These are phyloP conservation scores for Lactarius tabidus DNA, from an alignment of 768 basidiomycete genomes.

Conservation along the genomic window DNA sequence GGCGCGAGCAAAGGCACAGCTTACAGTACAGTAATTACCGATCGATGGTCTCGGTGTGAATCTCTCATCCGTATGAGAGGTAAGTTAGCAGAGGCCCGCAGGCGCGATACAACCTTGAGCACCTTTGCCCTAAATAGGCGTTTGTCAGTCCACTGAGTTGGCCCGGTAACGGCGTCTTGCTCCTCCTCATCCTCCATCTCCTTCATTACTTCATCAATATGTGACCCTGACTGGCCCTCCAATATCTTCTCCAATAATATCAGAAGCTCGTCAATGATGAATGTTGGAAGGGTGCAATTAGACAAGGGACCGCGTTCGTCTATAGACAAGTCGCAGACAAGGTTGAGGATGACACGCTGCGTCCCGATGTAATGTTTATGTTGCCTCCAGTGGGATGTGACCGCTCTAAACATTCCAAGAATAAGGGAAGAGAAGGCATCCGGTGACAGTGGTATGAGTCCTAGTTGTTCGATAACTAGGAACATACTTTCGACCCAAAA, in stretches of 20 bases:
- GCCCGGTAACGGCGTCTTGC: neutral
- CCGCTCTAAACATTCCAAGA: neutral
- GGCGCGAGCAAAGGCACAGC: neutral
- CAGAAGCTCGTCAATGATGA: constrained; percentile 3
- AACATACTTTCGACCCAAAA: neutral
- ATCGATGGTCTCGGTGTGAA: too few relatives aligned
- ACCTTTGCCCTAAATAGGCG: neutral
- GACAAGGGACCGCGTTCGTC: neutral
- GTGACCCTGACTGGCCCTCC: neutral
- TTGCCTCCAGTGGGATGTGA: neutral
- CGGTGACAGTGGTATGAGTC: neutral
- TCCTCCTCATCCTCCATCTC: neutral
- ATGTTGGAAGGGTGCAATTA: neutral
- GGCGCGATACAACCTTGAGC: neutral
- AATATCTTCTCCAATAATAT: neutral
- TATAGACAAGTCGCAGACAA: constrained; percentile 24
- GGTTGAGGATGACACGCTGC: constrained; percentile 28
- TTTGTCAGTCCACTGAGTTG: neutral
- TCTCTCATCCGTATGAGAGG: too few relatives aligned
- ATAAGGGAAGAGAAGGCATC: neutral
- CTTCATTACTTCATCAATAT: neutral
- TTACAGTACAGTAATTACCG: neutral
- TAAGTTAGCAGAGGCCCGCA: neutral
- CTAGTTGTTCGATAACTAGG: neutral
- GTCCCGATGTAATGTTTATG: constrained; percentile 7